phyloP scores from a whole-genome alignment of 2,329 filamentous ascomycete genomes.

The Neofusicoccum sp. region DNA sequence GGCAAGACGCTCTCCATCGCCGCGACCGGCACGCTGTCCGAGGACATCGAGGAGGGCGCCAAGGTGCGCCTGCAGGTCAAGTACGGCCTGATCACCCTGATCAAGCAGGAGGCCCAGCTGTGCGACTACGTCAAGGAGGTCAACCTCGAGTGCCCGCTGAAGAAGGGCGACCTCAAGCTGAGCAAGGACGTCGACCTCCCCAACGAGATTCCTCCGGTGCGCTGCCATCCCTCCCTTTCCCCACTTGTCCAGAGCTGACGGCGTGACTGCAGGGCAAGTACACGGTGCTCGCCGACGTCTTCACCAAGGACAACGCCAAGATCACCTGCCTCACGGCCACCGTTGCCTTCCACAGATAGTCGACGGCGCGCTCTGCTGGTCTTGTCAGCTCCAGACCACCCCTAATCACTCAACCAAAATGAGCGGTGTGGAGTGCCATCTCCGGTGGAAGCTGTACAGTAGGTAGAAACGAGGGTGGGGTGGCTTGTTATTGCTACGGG shows the following conservation, averaged over 20 bases:
- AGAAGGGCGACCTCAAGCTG: conserved; percentile 72
- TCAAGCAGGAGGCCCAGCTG: conserved; percentile 76
- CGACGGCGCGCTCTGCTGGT: background rate
- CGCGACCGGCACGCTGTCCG: conserved; percentile 70
- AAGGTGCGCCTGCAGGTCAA: conserved; percentile 84
- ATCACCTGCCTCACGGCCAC: conserved; percentile 85
- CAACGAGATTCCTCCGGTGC: conserved; percentile 80
- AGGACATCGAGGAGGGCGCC: conserved; percentile 73
- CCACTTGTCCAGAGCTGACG: background rate
- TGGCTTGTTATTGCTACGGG: background rate
- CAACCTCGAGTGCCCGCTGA: conserved; percentile 82
- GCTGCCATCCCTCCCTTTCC: conserved; percentile 35
- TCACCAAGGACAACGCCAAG: conserved; percentile 66
- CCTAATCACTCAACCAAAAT: background rate
- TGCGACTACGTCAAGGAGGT: conserved; percentile 89
- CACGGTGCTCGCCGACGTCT: conserved; percentile 82
- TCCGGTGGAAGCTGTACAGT: background rate
- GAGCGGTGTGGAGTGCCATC: background rate
- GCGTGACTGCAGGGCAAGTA: conserved; percentile 71
- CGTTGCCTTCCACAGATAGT: conserved; percentile 56
- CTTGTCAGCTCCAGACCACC: background rate
- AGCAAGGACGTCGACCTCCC: conserved; percentile 83
- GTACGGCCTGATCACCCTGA: conserved; percentile 87
- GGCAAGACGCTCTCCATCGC: conserved; percentile 75
- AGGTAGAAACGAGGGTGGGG: background rate